Base-by-base conservation (phyloP, 2,329 filamentous ascomycete genomes). In the Ophiocordyceps sinensis region DNA sequence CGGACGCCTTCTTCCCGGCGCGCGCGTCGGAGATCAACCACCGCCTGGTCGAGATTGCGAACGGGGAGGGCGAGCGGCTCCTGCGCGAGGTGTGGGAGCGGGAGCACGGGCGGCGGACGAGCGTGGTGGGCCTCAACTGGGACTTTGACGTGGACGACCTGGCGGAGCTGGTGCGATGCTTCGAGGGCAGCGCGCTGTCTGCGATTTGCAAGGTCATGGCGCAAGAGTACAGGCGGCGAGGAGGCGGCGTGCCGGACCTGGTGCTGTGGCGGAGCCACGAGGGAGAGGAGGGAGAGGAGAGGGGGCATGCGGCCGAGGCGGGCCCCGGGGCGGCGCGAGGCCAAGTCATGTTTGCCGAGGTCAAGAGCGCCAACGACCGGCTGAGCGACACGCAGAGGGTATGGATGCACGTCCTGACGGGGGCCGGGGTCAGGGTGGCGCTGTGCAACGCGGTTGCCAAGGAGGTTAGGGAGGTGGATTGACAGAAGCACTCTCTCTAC, bases 321-420 rank as follows among this genome's bases (percentile, higher is more conserved):
- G 45, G 47, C 52, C 56, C 55, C 49, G 65, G 23, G 9, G 23
- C 23, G 23, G 6, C 63, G 41, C 66, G 55, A 43, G 67, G 68
- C 32, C 73, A 82, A 55, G 79, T 84, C 48, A 79, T 86, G 71
- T 89, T 91, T 59, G 72, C 72, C 5, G 81, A 85, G 60, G 82
- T 87, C 43, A 87, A 88, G 66, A 85, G 79, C 49, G 80, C 79
- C 57, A 95, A 94, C 61, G 91, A 98, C 68, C 77, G 87, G 32
- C 66, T 98, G 53, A 96, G 89, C 61, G 91, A 98, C 66, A 94
- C 88, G 15, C 91, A 98, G 65, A 70, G 91, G 51, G 71, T 98
- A 49, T 98, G 91, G 91, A 94, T 96, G 53, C 85, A 96, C 67
- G 86, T 95, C 8, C 70, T 98, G 41, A 82, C 79, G 8, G 80